A percentile compares a stretch with the other conserved stretches of the same genome.
Conservation (phyloP, 352 stramenopile species). For the Phytophthora boehmeriae region DNA sequence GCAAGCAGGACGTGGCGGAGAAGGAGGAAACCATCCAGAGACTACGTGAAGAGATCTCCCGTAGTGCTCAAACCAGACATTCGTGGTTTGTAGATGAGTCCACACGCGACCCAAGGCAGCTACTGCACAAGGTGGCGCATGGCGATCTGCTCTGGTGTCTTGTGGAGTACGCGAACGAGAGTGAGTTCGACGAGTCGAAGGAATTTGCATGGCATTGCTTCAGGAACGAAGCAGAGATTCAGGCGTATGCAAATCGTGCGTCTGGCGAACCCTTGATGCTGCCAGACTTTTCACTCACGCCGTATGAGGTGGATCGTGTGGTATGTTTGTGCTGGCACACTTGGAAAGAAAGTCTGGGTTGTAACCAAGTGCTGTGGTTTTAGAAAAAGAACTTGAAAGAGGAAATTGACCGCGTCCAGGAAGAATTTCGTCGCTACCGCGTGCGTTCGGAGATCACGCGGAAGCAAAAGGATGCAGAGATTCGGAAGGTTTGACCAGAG, state of each 20-base stretch:
- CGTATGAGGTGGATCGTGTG: slow-evolving; percentile 74
- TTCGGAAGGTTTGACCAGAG: slow-evolving; percentile 80
- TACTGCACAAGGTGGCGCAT: slow-evolving; percentile 75
- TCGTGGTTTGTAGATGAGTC: slow-evolving; percentile 52
- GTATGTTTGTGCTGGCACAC: slow-evolving; percentile 36
- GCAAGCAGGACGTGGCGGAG: slow-evolving; percentile 76
- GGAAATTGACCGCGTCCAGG: slow-evolving; percentile 84
- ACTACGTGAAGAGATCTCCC: slow-evolving; percentile 52
- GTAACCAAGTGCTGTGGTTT: slow-evolving; percentile 5
- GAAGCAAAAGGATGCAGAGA: slow-evolving; percentile 90
- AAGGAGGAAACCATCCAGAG: slow-evolving; percentile 63
- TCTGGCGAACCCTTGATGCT: slow-evolving; percentile 66
- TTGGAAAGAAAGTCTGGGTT: neutral
- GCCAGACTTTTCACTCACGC: slow-evolving; percentile 72
- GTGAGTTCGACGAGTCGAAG: slow-evolving; percentile 67
- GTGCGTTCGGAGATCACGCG: slow-evolving; percentile 86
- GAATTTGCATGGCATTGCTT: slow-evolving; percentile 82
- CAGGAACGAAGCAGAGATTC: slow-evolving; percentile 59
- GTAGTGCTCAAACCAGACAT: slow-evolving; percentile 44
- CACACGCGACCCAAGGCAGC: slow-evolving; percentile 64
- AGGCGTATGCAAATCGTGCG: slow-evolving; percentile 58
- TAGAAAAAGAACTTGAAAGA: slow-evolving; percentile 85
- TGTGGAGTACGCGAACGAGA: slow-evolving; percentile 80
- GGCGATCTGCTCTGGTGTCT: slow-evolving; percentile 72
- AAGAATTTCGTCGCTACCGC: slow-evolving; percentile 89